Base-by-base conservation (phyloP, 2,329 filamentous ascomycete genomes). In the Ceratocystis papillata region DNA sequence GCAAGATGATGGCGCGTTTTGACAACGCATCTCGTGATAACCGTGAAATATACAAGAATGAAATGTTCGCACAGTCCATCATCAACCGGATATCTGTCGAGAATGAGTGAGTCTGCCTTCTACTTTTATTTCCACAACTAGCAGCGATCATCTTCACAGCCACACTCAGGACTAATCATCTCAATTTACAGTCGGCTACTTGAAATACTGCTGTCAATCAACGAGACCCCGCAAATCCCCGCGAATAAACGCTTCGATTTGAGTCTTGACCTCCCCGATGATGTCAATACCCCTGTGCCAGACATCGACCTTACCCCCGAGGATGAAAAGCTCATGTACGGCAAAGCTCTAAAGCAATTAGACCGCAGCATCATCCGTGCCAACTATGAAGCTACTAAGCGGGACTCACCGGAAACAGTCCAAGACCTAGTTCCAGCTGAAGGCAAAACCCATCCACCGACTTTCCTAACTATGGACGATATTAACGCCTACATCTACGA, bases 181-280 rank as follows among this genome's bases (percentile, higher is more conserved):
- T 5, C 17, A 10, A 41, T 62, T 10, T 71, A 59, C 71, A 96
- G 92, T 75, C 91, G 92, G 75, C 78, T 97, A 44, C 83, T 96
- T 65, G 93, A 97, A 71, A 78, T 96, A 10, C 83, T 97, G 44
- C 81, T 96, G 69, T 92, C 96, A 73, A 83, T 96, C 77, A 99
- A 99, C 77, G 85, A 89, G 63, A 88, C 85, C 55, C 80, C 87
- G 22, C 89, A 94, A 73, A 85, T 97, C 57, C 85, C 90, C 10
- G 79, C 84, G 33, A 81, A 87, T 67, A 84, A 88, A 72, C 88
- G 89, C 71, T 87, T 90, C 77, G 87, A 93, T 72, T 78, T 96
- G 67, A 79, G 78, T 62, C 74, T 82, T 6, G 75, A 79, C 55
- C 75, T 78, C 2, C 74, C 77, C 10, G 75, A 78, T 17, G 77